Percentiles rank a stretch among this genome's conserved stretches.
phyloP scores from a whole-genome alignment of 495 filamentous ascomycete species.

The Neurospora sp. region DNA sequence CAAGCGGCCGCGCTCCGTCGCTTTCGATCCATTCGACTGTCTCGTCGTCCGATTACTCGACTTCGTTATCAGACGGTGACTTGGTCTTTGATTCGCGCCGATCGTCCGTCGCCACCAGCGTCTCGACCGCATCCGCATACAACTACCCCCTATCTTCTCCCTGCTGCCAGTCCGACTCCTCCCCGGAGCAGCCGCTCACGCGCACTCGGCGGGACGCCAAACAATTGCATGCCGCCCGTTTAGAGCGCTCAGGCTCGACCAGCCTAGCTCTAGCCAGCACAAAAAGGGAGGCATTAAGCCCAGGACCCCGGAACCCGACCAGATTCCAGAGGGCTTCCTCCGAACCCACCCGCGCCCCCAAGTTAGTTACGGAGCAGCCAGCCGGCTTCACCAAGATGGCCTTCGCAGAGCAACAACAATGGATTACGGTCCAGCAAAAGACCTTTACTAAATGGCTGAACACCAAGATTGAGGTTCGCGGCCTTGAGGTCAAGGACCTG shows the following conservation, averaged over 20 bases:
- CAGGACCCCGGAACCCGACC: constrained; percentile 10
- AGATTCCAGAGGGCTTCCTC: constrained; percentile 20
- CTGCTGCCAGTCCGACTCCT: constrained; percentile 1
- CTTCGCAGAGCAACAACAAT: constrained; percentile 63
- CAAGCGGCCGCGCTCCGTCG: constrained; percentile 11
- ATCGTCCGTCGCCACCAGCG: constrained; percentile 19
- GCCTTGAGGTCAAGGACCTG: constrained; percentile 69
- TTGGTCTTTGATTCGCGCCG: constrained; percentile 18
- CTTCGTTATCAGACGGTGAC: constrained; percentile 10
- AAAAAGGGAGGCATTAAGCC: constrained; percentile 8
- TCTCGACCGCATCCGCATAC: constrained; percentile 5
- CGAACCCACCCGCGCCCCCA: constrained; percentile 17
- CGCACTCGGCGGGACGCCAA: constrained; percentile 25
- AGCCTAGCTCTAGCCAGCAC: constrained; percentile 18
- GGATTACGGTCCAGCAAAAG: constrained; percentile 96
- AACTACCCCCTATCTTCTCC: neutral
- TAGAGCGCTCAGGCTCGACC: constrained; percentile 23
- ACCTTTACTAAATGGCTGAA: constrained; percentile 99
- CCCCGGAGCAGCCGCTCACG: constrained; percentile 2
- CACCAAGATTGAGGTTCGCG: constrained; percentile 72
- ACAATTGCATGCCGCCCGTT: constrained; percentile 23
- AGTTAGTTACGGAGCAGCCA: neutral
- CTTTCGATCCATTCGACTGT: constrained; percentile 19
- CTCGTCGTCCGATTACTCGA: constrained; percentile 11
- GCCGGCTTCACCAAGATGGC: constrained; percentile 37